Evolutionary conservation across 1,284 basidiomycete species (phyloP), one percentile per base, ranked within the genome.

Genomic region (Rhodotorula mucilaginosa): DNA sequence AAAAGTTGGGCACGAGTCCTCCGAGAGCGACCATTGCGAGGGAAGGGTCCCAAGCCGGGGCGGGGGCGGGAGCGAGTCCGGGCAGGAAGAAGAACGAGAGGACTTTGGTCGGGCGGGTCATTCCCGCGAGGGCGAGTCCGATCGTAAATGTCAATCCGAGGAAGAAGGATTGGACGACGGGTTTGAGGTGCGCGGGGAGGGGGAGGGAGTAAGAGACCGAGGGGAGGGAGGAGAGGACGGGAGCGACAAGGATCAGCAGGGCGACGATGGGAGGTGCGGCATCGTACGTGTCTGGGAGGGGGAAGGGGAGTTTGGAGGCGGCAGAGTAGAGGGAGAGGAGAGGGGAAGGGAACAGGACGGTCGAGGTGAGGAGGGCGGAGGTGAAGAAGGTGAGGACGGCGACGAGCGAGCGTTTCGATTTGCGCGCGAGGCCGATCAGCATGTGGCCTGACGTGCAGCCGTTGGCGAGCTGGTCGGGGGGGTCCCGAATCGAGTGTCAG

Each of bases 21-120:
- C 80, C 81, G 21, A 84, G 65, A 8, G 84, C 80, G 61, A 85
- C 81, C 76, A 84, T 79, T 8, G 79, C 80, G 10, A 85, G 80
- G 0, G 81, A 82, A 8, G 84, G 84, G 71, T 85, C 84, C 78
- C 81, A 84, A 0, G 65, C 61, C 4, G 54, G 54, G 26, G 77
- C 76, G 18, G 31, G 23, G 47, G 44, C 34, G 23, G 59, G 49
- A 16, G 49, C 26, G 61, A 62, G 59, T 1, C 39, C 29, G 31
- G 51, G 61, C 10, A 68, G 56, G 58, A 69, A 64, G 48, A 79
- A 76, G 71, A 79, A 79, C 5, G 70, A 67, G 31, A 77, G 67
- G 59, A 79, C 79, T 62, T 76, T 79, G 26, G 69, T 74, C 2
- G 79, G 78, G n/a, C 73, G 59, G n/a, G 73, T 65, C 80, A 81